Evolutionary conservation across 306 rosid genomes (phyloP), one percentile per base, ranked within the genome.

Genomic region (Lagenaria siceraria): DNA sequence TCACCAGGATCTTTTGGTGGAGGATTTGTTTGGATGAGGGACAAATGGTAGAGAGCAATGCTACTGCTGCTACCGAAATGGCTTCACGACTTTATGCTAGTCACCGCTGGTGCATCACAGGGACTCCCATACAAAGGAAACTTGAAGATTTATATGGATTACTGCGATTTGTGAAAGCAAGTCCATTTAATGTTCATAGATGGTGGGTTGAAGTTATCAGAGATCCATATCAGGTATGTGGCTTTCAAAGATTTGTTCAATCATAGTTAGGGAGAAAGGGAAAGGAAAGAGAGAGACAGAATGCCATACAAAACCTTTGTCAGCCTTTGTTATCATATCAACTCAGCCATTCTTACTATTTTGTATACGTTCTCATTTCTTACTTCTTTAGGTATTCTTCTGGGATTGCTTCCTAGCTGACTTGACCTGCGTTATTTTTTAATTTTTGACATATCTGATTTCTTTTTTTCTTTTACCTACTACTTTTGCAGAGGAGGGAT

Each of bases 11-110:
- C 86, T 88, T 82, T 80, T 95, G 98, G 97, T 95, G 98, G 97
- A 90, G 98, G 84, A 80, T 95, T 83, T 95, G 98, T 84, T 84
- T 95, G 87, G 98, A 95, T 82, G 98, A 95, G 91, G 97, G 92
- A 79, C 98, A 95, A 82, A 95, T 95, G 98, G 98, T 95, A 68
- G 98, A 95, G 89, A 88, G 92, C 78, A 94, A 86, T 89, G 86
- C 86, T 66, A 74, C 92, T 36, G 90, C 97, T 62, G 90, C 96
- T 78, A 89, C 96, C 36, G 98, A 92, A 86, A 95, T 90, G 98
- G 97, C 97, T 73, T 63, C 89, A 79, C 92, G 96, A 77, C 87
- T 95, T 60, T 83, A 88, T 79, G 87, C 96, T 5, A 90, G 89
- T 87, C 84, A 95, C 81, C 91, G 81, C 68, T 95, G 98, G 98